Conservation (phyloP, 768 basidiomycete genomes). For the Mycena belliarum region DNA sequence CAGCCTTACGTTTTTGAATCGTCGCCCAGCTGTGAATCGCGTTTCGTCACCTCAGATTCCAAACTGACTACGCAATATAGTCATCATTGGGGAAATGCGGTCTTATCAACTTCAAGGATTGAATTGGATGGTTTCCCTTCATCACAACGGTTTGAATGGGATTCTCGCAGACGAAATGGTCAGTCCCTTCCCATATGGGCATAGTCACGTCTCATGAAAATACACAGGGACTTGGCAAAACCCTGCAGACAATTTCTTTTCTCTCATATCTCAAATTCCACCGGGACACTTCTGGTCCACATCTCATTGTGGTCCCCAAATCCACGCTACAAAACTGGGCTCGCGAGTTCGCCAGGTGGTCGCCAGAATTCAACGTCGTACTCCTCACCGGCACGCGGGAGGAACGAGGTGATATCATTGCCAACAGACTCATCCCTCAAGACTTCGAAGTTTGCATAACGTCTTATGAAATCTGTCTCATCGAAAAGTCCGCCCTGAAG, state of each 20-base stretch:
- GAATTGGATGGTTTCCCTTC: conserved; percentile 95
- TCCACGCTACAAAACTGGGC: conserved; percentile 97
- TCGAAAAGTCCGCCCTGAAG: conserved; percentile 89
- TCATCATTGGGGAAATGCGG: conserved; percentile 88
- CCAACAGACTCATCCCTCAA: conserved; percentile 75
- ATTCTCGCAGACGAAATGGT: conserved; percentile 98
- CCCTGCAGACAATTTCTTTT: conserved; percentile 96
- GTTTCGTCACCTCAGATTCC: neutral
- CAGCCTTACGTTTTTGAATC: conserved; percentile 94
- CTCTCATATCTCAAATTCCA: conserved; percentile 92
- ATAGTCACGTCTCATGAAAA: conserved; percentile 4
- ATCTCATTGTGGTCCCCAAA: conserved; percentile 97
- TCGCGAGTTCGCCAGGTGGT: conserved; percentile 91
- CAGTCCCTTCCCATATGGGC: conserved; percentile 14
- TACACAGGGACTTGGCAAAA: conserved; percentile 91
- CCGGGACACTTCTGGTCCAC: conserved; percentile 73
- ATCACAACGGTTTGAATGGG: conserved; percentile 95
- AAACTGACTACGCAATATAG: conserved; percentile 40
- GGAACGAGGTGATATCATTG: conserved; percentile 82
- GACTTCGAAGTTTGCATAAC: conserved; percentile 96
- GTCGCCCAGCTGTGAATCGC: conserved; percentile 77
- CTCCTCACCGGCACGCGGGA: conserved; percentile 87
- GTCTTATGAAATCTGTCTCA: conserved; percentile 95
- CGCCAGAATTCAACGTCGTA: conserved; percentile 81
- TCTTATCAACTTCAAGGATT: conserved; percentile 94